Percentiles rank a stretch among this genome's conserved stretches.
Evolutionary conservation across 495 filamentous ascomycete species (phyloP).

Genomic region (Parachaetomium inaequale): DNA sequence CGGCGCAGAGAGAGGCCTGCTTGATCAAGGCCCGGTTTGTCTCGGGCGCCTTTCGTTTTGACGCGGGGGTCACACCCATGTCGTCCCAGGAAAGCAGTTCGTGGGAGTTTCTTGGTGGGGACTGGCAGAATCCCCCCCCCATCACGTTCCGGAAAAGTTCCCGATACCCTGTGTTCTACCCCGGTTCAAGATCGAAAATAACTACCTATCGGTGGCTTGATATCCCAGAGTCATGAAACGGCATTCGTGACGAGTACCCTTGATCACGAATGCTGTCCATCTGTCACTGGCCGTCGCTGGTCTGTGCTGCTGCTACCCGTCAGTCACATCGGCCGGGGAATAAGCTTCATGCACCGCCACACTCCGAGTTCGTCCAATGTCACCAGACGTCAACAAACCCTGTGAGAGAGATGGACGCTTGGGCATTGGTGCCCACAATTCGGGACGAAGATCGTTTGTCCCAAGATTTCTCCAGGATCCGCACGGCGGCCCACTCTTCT

Average conservation of each 20-base stretch:
- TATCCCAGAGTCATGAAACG: background rate
- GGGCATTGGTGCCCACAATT: background rate
- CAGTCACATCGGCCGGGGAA: background rate
- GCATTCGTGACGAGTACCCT: background rate
- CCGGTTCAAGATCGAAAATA: slow-evolving; percentile 3
- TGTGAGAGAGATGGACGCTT: background rate
- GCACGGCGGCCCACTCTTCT: background rate
- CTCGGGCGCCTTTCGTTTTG: background rate
- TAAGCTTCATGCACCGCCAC: slow-evolving; percentile 24
- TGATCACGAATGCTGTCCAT: background rate
- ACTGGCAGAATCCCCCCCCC: background rate
- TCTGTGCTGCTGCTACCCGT: background rate
- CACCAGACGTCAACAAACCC: background rate
- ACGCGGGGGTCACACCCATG: background rate
- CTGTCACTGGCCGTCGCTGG: background rate
- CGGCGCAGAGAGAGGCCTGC: background rate
- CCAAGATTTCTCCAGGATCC: slow-evolving; percentile 1
- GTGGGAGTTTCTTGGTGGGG: background rate
- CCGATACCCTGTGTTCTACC: background rate
- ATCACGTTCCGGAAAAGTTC: background rate
- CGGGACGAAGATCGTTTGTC: slow-evolving; percentile 3
- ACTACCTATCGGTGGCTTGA: background rate
- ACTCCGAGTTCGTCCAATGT: background rate
- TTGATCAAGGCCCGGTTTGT: background rate
- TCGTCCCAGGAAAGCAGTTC: background rate